phyloP scores from a whole-genome alignment of 2,329 filamentous ascomycete genomes.

The Hymenoscyphus scutula region DNA sequence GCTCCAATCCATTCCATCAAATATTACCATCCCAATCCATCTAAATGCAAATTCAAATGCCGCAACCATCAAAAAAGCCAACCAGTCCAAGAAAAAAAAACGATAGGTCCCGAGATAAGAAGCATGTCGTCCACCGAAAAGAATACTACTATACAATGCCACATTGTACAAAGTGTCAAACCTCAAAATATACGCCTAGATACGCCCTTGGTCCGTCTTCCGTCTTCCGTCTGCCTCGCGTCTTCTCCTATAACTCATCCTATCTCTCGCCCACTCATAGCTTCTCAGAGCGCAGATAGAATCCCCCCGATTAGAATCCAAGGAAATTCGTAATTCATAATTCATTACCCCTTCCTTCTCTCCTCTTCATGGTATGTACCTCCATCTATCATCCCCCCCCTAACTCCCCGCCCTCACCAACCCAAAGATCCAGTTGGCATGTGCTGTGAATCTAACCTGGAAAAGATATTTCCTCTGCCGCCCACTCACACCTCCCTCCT shows the following conservation, averaged over 20 bases:
- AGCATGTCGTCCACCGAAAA: not conserved
- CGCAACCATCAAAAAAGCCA: too few species aligned
- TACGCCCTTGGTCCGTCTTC: not conserved
- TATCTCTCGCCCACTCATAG: not conserved
- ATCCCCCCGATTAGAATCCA: not conserved
- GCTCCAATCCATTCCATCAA: too few species aligned
- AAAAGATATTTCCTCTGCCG: conserved; percentile 25
- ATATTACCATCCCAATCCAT: too few species aligned
- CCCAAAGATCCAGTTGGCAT: conserved; percentile 27
- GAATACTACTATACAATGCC: conserved; percentile 1
- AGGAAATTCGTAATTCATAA: conserved; percentile 9
- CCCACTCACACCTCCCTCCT: conserved; percentile 24
- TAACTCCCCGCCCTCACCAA: conserved; percentile 10
- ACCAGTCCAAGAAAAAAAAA: too few species aligned
- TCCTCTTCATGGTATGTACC: not conserved
- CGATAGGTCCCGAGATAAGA: not conserved
- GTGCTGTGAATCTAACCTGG: conserved; percentile 18
- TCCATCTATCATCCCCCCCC: not conserved
- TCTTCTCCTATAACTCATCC: not conserved
- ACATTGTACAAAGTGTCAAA: too few species aligned
- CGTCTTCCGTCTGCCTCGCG: not conserved
- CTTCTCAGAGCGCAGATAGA: not conserved
- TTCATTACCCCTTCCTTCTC: not conserved
- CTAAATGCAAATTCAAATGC: too few species aligned
- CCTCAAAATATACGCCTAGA: not conserved